Base-by-base conservation (phyloP, 2,329 filamentous ascomycete genomes). In the Fusarium begoniae region DNA sequence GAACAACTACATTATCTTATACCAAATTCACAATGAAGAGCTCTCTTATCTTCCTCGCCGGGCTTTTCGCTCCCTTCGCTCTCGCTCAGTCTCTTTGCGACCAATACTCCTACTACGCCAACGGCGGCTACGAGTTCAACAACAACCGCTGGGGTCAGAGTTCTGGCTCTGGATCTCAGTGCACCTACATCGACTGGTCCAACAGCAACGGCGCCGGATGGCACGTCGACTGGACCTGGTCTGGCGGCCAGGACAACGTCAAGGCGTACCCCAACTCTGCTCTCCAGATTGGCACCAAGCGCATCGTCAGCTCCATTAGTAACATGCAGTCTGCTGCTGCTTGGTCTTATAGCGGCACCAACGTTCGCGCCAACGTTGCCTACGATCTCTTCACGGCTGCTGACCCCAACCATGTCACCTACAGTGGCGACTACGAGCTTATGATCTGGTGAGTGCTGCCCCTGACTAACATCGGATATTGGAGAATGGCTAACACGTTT, bases 321-420 rank as follows among this genome's bases (percentile, higher is more conserved):
- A 68, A 68, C 65, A 67, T 68, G 54, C 65, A 68, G 63, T 68
- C 65, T 20, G 65, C 65, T 22, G 53, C 63, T 18, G 65, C 65
- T 24, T 68, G 63, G 65, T 68, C 65, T 11, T 68, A 68, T 22
- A 67, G 63, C 12, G 65, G 65, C 3, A 68, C 54, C 35, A 67
- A 68, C 53, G 18, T 68, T 8, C 63, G 65, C 24, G 65, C 65
- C 18, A 30, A 68, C 28, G 65, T 68, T 45, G 63, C 65, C 18
- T 68, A 68, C 15, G 63, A 68, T 61, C 63, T 68, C 18, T 68
- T 68, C 53, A 68, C 65, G 50, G 63, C 65, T 37, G 5, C 65
- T 4, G 28, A 68, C 17, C 65, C 65, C 14, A 68, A 68, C 45
- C 65, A 68, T 22, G 4, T 3, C 4, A 68, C 65, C 14, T 53